Evolutionary conservation across 306 rosid species (phyloP), one percentile per base, ranked within the genome.

Genomic region (Acacia melanoxylon): DNA sequence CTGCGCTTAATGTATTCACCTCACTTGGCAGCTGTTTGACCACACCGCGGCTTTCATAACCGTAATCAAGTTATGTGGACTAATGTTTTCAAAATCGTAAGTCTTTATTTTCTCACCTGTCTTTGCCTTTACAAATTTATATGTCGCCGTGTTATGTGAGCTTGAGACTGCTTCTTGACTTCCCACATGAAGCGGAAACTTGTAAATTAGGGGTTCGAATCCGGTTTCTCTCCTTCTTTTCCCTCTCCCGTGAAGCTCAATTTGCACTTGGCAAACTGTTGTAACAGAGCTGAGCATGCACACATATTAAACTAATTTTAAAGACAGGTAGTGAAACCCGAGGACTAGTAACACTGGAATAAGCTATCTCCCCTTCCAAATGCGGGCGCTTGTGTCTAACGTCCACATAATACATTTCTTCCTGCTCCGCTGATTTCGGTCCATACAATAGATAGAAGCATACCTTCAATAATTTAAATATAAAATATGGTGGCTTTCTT

Each of bases 41-140:
- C 48, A 11, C 15, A 19, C 48, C 54, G 6, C 74, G 44, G 61
- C 68, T 19, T 76, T 69, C 82, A 20, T 44, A 71, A 35, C n/a
- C 58, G 0, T 65, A 45, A 70, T 40, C 77, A 33, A 79, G 80
- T 65, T 42, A 87, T 87, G 90, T 87, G 88, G 90, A 87, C 88
- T 4, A 87, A 87, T 82, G 86, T 85, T 61, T 87, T 87, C 83
- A 87, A 85, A 85, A 72, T 87, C 78, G 88, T 87, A 85, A 35
- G 90, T 76, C 72, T 76, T 61, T 61, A 37, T 1, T 65, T 33
- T 61, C 66, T 81, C 24, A 14, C 16, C 20, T 8, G 0, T 27
- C 69, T 31, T 0, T 44, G 48, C 27, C 20, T 75, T 67, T 46
- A 0, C 54, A 20, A 14, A 15, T 49, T 12, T 40, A 14, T 31